Conservation (phyloP, 73 alveolate genomes). For the Tetrahymena borealis region DNA sequence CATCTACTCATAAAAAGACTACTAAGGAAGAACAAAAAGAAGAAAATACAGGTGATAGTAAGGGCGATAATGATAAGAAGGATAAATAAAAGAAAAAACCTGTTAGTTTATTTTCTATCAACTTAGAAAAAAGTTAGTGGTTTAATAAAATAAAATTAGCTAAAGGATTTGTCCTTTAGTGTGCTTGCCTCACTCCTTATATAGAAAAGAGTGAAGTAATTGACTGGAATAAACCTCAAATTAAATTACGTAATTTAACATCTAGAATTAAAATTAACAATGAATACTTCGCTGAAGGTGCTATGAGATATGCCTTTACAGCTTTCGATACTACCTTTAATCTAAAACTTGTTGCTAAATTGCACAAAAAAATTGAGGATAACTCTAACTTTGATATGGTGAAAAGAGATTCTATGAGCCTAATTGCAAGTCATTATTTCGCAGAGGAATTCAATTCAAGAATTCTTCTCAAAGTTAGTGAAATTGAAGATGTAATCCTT, state of each 20-base stretch:
- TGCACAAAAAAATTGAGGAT: neutral
- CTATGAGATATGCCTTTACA: neutral
- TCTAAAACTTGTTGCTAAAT: neutral
- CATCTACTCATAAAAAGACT: too few species aligned
- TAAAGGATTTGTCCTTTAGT: too few species aligned
- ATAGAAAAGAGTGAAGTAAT: neutral
- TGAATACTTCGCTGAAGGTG: neutral
- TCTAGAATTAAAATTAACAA: neutral
- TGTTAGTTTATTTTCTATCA: too few species aligned
- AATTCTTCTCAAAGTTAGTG: neutral
- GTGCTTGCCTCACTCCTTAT: neutral
- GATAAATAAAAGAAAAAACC: too few species aligned
- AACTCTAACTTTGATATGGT: neutral
- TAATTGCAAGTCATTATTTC: neutral
- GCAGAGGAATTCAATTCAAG: neutral
- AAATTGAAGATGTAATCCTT: neutral
- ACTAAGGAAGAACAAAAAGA: too few species aligned
- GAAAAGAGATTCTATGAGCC: neutral
- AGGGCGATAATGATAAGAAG: too few species aligned
- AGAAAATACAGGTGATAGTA: too few species aligned
- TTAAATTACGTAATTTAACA: neutral
- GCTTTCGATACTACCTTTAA: neutral
- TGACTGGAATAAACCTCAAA: neutral
- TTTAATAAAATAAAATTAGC: too few species aligned
- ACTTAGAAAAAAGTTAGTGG: too few species aligned